These are phyloP conservation scores for Eragrostis nindensis DNA, from an alignment of 176 grass and related monocot genomes.

Conservation along the genomic window DNA sequence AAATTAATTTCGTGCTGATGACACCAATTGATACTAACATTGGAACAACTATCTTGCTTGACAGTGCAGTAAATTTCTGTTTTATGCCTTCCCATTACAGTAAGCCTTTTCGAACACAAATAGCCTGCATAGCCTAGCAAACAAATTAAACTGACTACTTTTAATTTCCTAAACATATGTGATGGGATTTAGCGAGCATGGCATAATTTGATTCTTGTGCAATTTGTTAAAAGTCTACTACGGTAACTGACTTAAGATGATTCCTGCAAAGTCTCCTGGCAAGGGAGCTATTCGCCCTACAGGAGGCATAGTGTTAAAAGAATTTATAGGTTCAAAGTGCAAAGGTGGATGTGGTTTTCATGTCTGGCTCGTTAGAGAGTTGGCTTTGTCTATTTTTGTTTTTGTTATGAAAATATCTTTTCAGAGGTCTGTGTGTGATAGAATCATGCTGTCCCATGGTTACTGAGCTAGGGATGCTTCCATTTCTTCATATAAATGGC, in stretches of 20 bases:
- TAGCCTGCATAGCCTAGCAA: conserved; percentile 5
- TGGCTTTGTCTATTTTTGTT: not conserved
- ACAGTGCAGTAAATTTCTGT: not conserved
- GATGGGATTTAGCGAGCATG: too few relatives aligned
- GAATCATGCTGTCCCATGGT: not conserved
- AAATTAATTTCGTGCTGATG: conserved; percentile 1
- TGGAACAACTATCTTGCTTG: conserved; percentile 2
- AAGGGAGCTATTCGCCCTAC: not conserved
- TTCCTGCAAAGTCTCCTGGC: conserved; percentile 1
- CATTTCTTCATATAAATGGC: not conserved
- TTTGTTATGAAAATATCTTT: not conserved
- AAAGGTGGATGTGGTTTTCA: not conserved
- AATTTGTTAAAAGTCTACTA: conserved; percentile 12
- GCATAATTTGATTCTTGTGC: too few relatives aligned
- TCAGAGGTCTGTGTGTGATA: not conserved
- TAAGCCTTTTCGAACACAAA: conserved; percentile 16
- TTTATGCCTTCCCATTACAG: not conserved
- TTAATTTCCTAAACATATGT: too few relatives aligned
- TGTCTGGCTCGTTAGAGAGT: not conserved
- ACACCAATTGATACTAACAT: not conserved
- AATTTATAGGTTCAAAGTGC: not conserved
- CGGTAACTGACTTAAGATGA: not conserved
- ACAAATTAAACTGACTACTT: not conserved
- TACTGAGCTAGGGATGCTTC: not conserved
- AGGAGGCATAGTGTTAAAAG: conserved; percentile 1